phyloP scores from a whole-genome alignment of 2,329 filamentous ascomycete genomes.

The Aspergillus sclerotialis region DNA sequence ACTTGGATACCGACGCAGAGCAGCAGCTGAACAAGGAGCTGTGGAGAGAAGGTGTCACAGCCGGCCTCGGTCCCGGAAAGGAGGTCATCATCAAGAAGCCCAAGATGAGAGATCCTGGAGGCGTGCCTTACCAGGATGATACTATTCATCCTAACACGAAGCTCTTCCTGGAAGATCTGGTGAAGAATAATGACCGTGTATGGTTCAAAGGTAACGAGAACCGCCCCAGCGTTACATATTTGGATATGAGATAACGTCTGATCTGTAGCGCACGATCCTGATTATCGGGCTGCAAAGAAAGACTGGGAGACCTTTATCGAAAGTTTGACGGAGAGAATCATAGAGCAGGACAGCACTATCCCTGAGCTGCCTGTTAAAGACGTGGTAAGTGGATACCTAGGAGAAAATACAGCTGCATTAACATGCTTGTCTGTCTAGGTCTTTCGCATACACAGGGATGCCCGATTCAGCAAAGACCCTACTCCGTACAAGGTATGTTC shows the following conservation, averaged over 20 bases:
- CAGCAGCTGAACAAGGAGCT: constrained; percentile 40
- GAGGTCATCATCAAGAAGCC: constrained; percentile 57
- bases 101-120: constrained; percentile 54
- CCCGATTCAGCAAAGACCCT: constrained; percentile 74
- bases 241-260: too few relatives aligned
- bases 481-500: constrained; percentile 75
- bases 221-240: too few relatives aligned
- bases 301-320: constrained; percentile 79
- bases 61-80: constrained; percentile 51
- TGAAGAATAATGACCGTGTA: constrained; percentile 54
- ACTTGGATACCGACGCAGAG: constrained; percentile 64
- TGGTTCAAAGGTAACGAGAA: constrained; percentile 58
- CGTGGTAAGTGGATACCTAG: constrained; percentile 44
- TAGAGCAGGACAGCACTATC: constrained; percentile 69
- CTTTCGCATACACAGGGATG: constrained; percentile 81
- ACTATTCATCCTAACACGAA: constrained; percentile 59
- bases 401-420: constrained; percentile 5
- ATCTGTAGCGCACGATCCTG: constrained; percentile 62
- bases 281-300: constrained; percentile 69
- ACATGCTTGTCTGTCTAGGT: constrained; percentile 38
- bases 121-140: constrained; percentile 50
- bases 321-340: constrained; percentile 61
- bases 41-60: constrained; percentile 51
- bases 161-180: constrained; percentile 53
- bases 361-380: constrained; percentile 83